A percentile compares a stretch with the other conserved stretches of the same genome.
Evolutionary conservation across 2,329 filamentous ascomycete genomes (phyloP).

Genomic region (Pyricularia sp.): DNA sequence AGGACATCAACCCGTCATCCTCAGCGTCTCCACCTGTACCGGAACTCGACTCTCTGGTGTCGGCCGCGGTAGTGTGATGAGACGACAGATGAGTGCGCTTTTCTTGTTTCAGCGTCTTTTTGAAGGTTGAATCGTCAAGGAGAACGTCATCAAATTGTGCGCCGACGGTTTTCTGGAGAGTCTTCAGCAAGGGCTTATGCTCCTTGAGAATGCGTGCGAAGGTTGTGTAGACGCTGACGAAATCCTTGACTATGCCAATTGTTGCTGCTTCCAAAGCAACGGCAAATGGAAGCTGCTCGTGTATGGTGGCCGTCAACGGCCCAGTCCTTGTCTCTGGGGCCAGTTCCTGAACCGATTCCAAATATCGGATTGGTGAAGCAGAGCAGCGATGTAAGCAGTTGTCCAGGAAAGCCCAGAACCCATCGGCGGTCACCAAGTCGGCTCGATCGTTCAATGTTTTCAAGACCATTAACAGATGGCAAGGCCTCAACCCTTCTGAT

Average conservation of each 20-base stretch:
- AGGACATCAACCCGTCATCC: background rate
- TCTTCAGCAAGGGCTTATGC: constrained; percentile 2
- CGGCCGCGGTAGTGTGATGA: background rate
- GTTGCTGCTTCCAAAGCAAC: constrained; percentile 16
- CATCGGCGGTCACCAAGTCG: background rate
- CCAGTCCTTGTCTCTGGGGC: constrained; percentile 24
- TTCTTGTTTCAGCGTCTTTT: background rate
- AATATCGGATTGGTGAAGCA: constrained; percentile 71
- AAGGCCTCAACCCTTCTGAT: constrained; percentile 32
- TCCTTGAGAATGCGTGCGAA: constrained; percentile 4
- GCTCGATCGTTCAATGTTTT: background rate
- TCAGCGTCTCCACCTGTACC: background rate
- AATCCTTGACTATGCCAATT: constrained; percentile 15
- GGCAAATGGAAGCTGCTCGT: constrained; percentile 68
- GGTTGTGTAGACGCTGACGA: constrained; percentile 2
- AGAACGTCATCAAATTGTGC: background rate
- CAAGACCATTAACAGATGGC: background rate
- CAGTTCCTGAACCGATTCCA: constrained; percentile 56
- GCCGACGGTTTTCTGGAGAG: background rate
- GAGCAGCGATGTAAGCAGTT: constrained; percentile 72
- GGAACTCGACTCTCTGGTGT: background rate
- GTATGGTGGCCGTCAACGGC: constrained; percentile 57
- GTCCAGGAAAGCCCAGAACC: constrained; percentile 65
- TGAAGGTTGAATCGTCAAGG: background rate
- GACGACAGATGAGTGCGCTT: background rate